A percentile compares a stretch with the other conserved stretches of the same genome.
These are phyloP conservation scores for Termitomyces sp. DNA, from an alignment of 1,284 basidiomycete genomes.

Conservation along the genomic window DNA sequence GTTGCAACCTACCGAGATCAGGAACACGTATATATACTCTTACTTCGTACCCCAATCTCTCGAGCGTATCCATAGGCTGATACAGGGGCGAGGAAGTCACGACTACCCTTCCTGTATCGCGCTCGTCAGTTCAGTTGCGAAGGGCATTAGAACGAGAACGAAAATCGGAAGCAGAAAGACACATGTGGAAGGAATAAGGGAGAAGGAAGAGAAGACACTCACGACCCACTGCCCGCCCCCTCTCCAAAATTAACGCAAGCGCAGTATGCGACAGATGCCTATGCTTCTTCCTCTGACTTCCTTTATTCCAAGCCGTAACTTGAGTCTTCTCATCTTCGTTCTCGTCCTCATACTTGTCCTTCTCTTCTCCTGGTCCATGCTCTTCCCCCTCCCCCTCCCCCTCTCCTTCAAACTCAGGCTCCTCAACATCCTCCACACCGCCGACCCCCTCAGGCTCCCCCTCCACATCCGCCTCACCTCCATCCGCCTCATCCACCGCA, in stretches of 20 bases:
- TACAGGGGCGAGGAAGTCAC: constrained; percentile 80
- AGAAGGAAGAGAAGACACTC: constrained; percentile 2
- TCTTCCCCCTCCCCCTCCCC: not conserved
- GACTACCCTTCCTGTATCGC: constrained; percentile 49
- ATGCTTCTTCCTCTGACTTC: not conserved
- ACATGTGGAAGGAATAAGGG: constrained; percentile 19
- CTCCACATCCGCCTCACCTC: not conserved
- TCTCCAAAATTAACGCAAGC: constrained; percentile 66
- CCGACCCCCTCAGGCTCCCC: not conserved
- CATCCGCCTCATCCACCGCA: not conserved
- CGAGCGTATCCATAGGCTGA: constrained; percentile 73
- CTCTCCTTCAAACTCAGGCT: not conserved
- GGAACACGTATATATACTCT: constrained; percentile 76
- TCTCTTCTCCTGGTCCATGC: not conserved
- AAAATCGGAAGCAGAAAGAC: constrained; percentile 29
- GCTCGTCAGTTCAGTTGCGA: not conserved
- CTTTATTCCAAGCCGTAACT: not conserved
- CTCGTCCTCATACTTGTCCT: not conserved
- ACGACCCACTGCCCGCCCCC: constrained; percentile 62
- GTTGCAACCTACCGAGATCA: constrained; percentile 40
- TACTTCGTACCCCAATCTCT: constrained; percentile 75
- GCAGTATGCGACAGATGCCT: constrained; percentile 62
- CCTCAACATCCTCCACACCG: not conserved
- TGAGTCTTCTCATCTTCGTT: not conserved
- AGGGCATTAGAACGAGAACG: not conserved